Evolutionary conservation across 2,329 filamentous ascomycete species (phyloP), one percentile per base, ranked within the genome.

Genomic region (Trichoderma gracile): DNA sequence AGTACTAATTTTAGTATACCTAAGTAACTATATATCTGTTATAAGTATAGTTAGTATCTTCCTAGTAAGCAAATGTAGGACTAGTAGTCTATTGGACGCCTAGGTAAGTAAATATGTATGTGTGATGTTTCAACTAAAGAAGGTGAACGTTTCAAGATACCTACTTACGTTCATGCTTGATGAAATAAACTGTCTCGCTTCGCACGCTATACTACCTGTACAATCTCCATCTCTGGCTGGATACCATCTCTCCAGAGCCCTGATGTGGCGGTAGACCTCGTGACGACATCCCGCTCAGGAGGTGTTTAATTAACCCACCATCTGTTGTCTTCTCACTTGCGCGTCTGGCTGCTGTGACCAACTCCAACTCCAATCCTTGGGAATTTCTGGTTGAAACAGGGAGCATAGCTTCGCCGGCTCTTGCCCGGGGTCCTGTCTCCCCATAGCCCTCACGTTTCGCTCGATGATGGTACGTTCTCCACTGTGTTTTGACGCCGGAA

Each of bases 391-490:
- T 53, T 52, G 25, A 61, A 30, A 17, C 66, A 68, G 60, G 60
- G 60, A 71, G 68, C 64, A 60, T 60, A 65, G 62, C 56, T 67
- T 70, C 67, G 65, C 68, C 63, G 67, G 72, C 71, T 69, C 70
- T 68, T 69, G 67, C 67, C 70, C 69, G 73, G 74, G 72, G 71
- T 71, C 68, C 72, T 72, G 76, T 75, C 74, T 75, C 74, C 67
- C 66, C 68, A 73, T 74, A 78, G 77, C 74, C 73, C 69, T 69
- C 67, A 69, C 70, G 71, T 69, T 75, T 72, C 74, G 76, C 47
- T 61, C 40, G 77, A 82, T 82, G 79, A 82, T 82, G 80, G 80
- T 82, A 75, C 73, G 80, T 81, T 67, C 59, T 65, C 42, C 63
- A 43, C 27, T 45, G 38, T 25, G 40, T 23, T 19, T 9, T 25